Base-by-base conservation (phyloP, 2,329 filamentous ascomycete species). In the Tolypocladium cylindrosporum region DNA sequence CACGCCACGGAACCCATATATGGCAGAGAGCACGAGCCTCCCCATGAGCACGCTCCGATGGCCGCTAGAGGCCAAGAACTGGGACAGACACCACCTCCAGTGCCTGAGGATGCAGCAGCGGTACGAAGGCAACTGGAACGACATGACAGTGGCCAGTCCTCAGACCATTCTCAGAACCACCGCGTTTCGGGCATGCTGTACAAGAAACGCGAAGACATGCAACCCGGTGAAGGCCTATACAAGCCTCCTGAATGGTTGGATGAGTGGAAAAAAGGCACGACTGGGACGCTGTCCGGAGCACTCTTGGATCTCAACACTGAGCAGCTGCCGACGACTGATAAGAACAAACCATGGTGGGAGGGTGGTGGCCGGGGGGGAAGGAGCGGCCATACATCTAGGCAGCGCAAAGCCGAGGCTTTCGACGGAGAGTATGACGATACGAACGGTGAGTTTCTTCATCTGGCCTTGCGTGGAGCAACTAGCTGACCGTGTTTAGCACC, bases 261-360 rank as follows among this genome's bases (percentile, higher is more conserved):
- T 40, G 89, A 92, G 67, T 91, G 88, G 88, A 86, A 82, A 67
- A 85, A 84, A 65, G 86, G 80, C 9, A 83, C 81, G 0, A 77
- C 86, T 40, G 87, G 86, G 40, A 80, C 79, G 9, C 73, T 91
- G 4, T 76, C 78, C 0, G 79, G 81, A 1, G 69, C 76, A 1
- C 72, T 89, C 55, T 77, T 90, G 37, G 83, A 89, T 59, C 78
- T 89, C 39, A 76, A 78, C 58, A 71, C 75, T 10, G 70, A 74
- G 8, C 67, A 72, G 3, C 61, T 64, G 9, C 58, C 65, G 0
- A 67, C 71, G 41, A 64, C 66, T 37, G 82, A 85, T 48, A 80
- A 75, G 61, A 77, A 77, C 61, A 80, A 81, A 63, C 76, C 89
- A 1, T 95, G 90, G 90, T 94, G 91, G 90, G 91, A 95, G 68